Evolutionary conservation across 257 asterid species (phyloP), one percentile per base, ranked within the genome.

Genomic region (Nyctanthes arbortristis): DNA sequence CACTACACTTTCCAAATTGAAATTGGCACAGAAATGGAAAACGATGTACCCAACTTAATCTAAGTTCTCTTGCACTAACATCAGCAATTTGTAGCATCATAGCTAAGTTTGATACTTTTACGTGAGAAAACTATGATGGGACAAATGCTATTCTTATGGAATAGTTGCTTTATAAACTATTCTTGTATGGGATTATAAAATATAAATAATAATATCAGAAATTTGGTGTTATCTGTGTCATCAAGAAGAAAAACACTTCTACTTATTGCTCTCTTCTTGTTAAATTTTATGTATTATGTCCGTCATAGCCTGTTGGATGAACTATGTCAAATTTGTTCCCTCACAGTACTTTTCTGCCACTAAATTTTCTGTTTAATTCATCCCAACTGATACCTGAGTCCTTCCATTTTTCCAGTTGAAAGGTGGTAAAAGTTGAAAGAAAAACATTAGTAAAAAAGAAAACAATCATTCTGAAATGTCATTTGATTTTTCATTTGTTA

Each of bases 401-500:
- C 7, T 4, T 52, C 16, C 28, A 25, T n/a, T 22, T 52, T 52
- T 24, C 52, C 30, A 20, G 14, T 40, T 59, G 49, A n/a, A 33
- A 54, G 14, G 13, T 24, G 13, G 39, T 32, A 20, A 37, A 25
- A 49, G 28, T n/a, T 57, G 4, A 8, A 60, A 29, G 22, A 14
- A 43, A 43, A n/a, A 43, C 29, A 24, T 20, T 7, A 52, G 9
- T 22, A 22, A 52, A 7, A 22, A 22, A n/a, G n/a, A n/a, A n/a
- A n/a, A n/a, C 9, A n/a, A 55, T 20, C 13, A 45, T 28, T 68
- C 34, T 39, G 8, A 22, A 29, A 14, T 16, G 35, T 32, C 57
- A 61, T 60, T 39, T 79, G 73, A 39, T 24, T 67, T 4, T 59
- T 20, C 63, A 60, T 30, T 27, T n/a, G n/a, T n/a, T n/a, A n/a